Base-by-base conservation (phyloP, 169 alveolate genomes). In the Eimeria tenella region DNA sequence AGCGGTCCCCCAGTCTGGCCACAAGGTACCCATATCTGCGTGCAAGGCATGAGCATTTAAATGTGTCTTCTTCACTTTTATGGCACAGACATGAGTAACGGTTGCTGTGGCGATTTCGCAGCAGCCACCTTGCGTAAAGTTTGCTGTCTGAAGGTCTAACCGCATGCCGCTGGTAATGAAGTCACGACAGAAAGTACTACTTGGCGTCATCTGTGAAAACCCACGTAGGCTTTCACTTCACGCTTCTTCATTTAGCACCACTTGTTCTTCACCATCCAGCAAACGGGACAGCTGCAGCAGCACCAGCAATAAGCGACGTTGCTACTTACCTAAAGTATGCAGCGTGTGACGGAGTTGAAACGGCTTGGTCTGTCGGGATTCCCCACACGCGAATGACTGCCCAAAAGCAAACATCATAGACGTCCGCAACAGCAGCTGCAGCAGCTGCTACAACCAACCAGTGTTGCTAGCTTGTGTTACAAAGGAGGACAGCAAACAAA, bases 1-100 rank as follows among this genome's bases (percentile, higher is more conserved):
- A 82, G 15, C 90, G 73, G 53, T 82, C 90, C 6, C 90, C 90
- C 73, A 82, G 55, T 25, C 90, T 71, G 56, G 74, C 90, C 42
- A 82, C 75, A 13, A 82, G 90, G 17, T 21, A 82, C 19, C 74
- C 90, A 62, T 82, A 82, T 23, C 90, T 82, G 71, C 25, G 42
- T 74, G 9, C 55, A 50, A 13, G 25, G 60, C 86, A 3, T 10
- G 11, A 42, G 49, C 3, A 42, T 50, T 1, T 23, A 10, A 77
- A 53, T 2, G n/a, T 21, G 11, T 31, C 42, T 2, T 31, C 42
- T 2, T 31, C 42, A 31, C 42, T 31, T 31, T 31, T 31, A 31
- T 31, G 42, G 42, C 50, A 52, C 42, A 53, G 11, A 53, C 19
- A 15, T 19, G 8, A 71, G 62, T 3, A 62, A 50, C 10, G 31